A percentile compares a stretch with the other conserved stretches of the same genome.
These are phyloP conservation scores for Phlebiopsis gigantea DNA, from an alignment of 768 basidiomycete species.

Conservation along the genomic window DNA sequence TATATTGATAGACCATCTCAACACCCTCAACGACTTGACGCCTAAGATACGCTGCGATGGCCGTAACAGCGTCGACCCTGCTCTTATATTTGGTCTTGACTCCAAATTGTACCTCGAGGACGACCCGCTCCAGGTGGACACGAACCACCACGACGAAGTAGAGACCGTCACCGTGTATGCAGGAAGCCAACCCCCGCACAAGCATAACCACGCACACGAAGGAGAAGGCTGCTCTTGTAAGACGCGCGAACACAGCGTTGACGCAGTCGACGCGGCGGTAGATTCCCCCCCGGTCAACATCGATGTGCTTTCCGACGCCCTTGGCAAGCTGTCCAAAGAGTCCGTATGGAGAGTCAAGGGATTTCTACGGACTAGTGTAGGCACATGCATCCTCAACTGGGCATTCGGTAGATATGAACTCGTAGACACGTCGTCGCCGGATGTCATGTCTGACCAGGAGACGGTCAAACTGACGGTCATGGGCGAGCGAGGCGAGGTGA, in stretches of 20 bases:
- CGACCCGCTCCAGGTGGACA: slow-evolving; percentile 10
- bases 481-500: slow-evolving; percentile 84
- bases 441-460: slow-evolving; percentile 23
- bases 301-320: slow-evolving; percentile 37
- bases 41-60: slow-evolving; percentile 74
- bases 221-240: slow-evolving; percentile 4
- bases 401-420: slow-evolving; percentile 86
- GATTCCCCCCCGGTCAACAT: background rate
- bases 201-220: slow-evolving; percentile 17
- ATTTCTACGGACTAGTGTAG: slow-evolving; percentile 52
- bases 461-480: slow-evolving; percentile 75
- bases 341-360: slow-evolving; percentile 83
- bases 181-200: slow-evolving; percentile 27
- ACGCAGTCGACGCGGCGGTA: background rate
- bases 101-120: slow-evolving; percentile 61
- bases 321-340: slow-evolving; percentile 58
- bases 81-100: slow-evolving; percentile 84
- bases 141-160: slow-evolving; percentile 74
- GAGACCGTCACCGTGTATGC: slow-evolving; percentile 66
- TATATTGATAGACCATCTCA: slow-evolving; percentile 77
- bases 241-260: background rate
- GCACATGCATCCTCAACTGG: slow-evolving; percentile 76
- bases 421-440: slow-evolving; percentile 32
- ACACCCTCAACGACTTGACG: slow-evolving; percentile 86
- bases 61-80: slow-evolving; percentile 64